A percentile compares a stretch with the other conserved stretches of the same genome.
phyloP scores from a whole-genome alignment of 2,329 filamentous ascomycete species.

The Alternaria hordeiaustralica region DNA sequence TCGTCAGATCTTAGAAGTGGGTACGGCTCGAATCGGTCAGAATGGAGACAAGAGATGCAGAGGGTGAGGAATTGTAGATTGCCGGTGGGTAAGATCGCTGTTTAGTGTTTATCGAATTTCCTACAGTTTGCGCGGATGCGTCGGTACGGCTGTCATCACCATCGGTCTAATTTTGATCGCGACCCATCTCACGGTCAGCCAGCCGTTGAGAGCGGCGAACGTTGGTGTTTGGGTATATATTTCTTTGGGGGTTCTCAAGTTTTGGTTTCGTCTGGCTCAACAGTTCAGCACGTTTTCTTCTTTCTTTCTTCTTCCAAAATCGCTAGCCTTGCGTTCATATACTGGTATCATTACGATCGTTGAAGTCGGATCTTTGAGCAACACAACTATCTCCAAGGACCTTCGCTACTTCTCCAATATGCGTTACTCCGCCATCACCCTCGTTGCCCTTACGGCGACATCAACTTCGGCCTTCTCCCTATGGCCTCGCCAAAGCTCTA shows the following conservation, averaged over 20 bases:
- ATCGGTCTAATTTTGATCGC: neutral
- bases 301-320: neutral
- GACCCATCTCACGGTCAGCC: neutral
- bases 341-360: neutral
- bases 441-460: neutral
- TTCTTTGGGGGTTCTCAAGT: neutral
- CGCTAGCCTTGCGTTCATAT: neutral
- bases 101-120: neutral
- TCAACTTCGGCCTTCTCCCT: neutral
- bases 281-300: neutral
- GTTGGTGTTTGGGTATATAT: neutral
- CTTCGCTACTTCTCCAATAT: neutral
- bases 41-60: neutral
- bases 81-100: neutral
- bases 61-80: neutral
- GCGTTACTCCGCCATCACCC: neutral
- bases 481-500: constrained; percentile 13
- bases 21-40: neutral
- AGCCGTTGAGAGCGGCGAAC: neutral
- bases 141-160: neutral
- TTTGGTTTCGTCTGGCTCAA: neutral
- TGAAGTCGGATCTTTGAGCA: neutral
- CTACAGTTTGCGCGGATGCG: neutral
- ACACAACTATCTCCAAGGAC: neutral
- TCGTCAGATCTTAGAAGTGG: neutral